Evolutionary conservation across 495 filamentous ascomycete species (phyloP), one percentile per base, ranked within the genome.

Genomic region (Neurospora sp.): DNA sequence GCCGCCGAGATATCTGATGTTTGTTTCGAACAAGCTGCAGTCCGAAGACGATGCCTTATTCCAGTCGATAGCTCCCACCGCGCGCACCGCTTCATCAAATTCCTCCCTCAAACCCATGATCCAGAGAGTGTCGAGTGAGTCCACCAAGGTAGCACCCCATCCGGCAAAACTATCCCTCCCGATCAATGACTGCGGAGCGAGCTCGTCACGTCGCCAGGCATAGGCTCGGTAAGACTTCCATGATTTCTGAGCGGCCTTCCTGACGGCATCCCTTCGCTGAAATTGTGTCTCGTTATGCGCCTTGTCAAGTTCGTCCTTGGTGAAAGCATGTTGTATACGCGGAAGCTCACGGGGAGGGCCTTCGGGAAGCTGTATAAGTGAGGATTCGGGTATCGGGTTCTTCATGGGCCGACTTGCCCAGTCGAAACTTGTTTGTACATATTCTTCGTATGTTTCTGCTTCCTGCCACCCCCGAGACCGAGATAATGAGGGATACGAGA

Each of bases 121-220:
- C 93, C 93, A 97, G 10, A 97, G 81, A 0, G 93, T 93, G 79
- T 97, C 94, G 71, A 97, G 81, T 14, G 90, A 81, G 84, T 97
- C 94, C 3, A 97, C 93, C 71, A 97, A 78, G 5, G 94, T 97
- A 2, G 94, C 94, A 22, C 90, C 93, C 94, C 94, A 97, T 27
- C 91, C 92, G 74, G 88, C 90, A 81, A 97, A 96, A 0, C 91
- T 88, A 76, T 96, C 82, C 1, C 80, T 81, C 6, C 79, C 86
- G 9, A 78, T 76, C 12, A 87, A 87, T n/a, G 84, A 85, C 5
- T 90, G 76, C 0, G 93, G 94, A 9, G 81, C 80, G 22, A 96
- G 82, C 80, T 97, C 93, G 75, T 97, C 94, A 59, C 87, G 83
- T 69, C 89, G 80, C 91, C 92, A 96, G 7, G 93, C 93, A 80